These are phyloP conservation scores for Pseudocercospora fuligena DNA, from an alignment of 2,329 filamentous ascomycete species.

Conservation along the genomic window DNA sequence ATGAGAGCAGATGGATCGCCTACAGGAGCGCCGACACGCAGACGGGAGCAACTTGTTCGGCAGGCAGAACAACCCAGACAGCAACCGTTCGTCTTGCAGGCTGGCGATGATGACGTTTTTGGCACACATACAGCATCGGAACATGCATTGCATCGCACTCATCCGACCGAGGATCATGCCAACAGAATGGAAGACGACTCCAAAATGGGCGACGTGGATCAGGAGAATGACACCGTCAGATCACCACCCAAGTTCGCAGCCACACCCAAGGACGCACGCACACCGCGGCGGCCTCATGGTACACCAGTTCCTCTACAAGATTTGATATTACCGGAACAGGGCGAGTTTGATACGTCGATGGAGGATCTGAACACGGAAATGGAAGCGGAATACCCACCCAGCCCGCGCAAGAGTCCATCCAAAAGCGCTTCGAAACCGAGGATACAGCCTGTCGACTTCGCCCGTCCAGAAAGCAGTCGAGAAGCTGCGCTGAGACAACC, in stretches of 20 bases:
- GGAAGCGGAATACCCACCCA: slow-evolving; percentile 44
- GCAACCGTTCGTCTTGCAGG: slow-evolving; percentile 34
- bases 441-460: neutral
- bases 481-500: slow-evolving; percentile 27
- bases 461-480: slow-evolving; percentile 35
- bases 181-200: slow-evolving; percentile 40
- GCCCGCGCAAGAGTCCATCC: slow-evolving; percentile 40
- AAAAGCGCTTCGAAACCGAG: slow-evolving; percentile 35
- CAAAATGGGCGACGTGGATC: slow-evolving; percentile 45
- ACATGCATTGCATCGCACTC: neutral
- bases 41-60: slow-evolving; percentile 19
- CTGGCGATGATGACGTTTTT: slow-evolving; percentile 31
- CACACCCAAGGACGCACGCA: slow-evolving; percentile 34
- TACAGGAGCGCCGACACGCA: slow-evolving; percentile 27
- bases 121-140: slow-evolving; percentile 15
- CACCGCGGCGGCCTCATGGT: slow-evolving; percentile 38
- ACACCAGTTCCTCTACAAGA: slow-evolving; percentile 38
- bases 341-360: slow-evolving; percentile 26
- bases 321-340: slow-evolving; percentile 36
- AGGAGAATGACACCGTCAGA: slow-evolving; percentile 56
- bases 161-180: slow-evolving; percentile 7
- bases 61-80: slow-evolving; percentile 11
- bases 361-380: slow-evolving; percentile 28
- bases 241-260: slow-evolving; percentile 45
- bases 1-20: slow-evolving; percentile 34